Evolutionary conservation across 495 filamentous ascomycete genomes (phyloP).

Genomic region (Clohesyomyces aquaticus): DNA sequence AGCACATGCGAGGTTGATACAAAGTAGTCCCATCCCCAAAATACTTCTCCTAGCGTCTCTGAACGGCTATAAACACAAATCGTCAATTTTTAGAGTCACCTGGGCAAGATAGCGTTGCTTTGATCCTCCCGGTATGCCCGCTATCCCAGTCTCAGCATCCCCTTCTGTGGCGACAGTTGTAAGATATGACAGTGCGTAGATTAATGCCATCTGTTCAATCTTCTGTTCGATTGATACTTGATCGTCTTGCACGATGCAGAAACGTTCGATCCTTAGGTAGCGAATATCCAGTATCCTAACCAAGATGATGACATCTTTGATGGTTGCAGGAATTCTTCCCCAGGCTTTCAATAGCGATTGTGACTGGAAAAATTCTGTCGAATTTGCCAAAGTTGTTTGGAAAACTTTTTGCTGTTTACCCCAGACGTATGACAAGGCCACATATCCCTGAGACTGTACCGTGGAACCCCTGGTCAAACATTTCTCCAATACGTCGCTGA

Average conservation of each 20-base stretch:
- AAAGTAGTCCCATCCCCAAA: background rate
- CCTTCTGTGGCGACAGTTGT: background rate
- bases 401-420: background rate
- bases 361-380: background rate
- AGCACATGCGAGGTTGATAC: background rate
- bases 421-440: background rate
- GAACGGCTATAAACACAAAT: background rate
- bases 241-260: background rate
- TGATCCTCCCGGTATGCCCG: background rate
- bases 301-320: background rate
- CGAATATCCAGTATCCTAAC: background rate
- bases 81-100: background rate
- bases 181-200: background rate
- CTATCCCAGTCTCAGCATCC: background rate
- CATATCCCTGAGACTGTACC: background rate
- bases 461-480: background rate
- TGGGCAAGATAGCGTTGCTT: background rate
- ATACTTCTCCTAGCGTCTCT: background rate
- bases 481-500: background rate
- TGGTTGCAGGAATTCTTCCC: background rate
- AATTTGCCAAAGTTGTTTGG: background rate
- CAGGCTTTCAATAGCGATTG: background rate
- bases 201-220: background rate
- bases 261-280: background rate
- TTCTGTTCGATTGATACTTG: background rate